Evolutionary conservation across 306 rosid species (phyloP).

Genomic region (Lupinus albus): DNA sequence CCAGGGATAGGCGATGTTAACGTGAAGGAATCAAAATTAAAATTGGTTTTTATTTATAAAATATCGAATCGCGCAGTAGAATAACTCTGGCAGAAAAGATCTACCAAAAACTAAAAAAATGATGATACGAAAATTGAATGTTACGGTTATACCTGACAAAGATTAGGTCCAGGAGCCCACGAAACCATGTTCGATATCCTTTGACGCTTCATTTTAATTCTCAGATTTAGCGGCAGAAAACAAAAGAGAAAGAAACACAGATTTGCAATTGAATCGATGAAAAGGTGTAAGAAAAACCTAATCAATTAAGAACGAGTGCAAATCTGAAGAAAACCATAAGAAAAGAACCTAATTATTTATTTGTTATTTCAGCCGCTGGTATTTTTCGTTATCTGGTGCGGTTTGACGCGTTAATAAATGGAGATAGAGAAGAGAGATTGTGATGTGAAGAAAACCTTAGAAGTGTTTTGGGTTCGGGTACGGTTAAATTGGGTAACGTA

Average conservation of each 20-base stretch:
- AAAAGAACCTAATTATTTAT: background rate
- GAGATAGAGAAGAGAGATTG: background rate
- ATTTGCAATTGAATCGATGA: constrained; percentile 8
- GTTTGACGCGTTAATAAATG: background rate
- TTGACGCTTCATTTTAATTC: constrained; percentile 73
- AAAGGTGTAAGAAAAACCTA: constrained; percentile 15
- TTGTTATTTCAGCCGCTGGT: background rate
- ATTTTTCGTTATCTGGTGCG: background rate
- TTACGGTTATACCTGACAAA: constrained; percentile 75
- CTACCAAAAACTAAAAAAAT: background rate
- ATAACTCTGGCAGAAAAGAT: constrained; percentile 26
- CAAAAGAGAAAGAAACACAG: constrained; percentile 18
- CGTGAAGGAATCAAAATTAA: background rate
- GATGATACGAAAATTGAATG: constrained; percentile 46
- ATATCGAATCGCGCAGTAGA: constrained; percentile 3
- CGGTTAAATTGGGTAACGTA: constrained; percentile 8
- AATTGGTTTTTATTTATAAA: background rate
- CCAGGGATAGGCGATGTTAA: background rate
- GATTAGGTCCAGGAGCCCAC: constrained; percentile 68
- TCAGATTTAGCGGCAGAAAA: constrained; percentile 44
- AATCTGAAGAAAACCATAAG: constrained; percentile 23
- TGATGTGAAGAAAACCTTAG: constrained; percentile 37
- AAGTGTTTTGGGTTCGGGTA: background rate
- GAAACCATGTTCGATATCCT: constrained; percentile 67
- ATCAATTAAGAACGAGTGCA: background rate